Percentiles rank a stretch among this genome's conserved stretches.
phyloP scores from a whole-genome alignment of 495 filamentous ascomycete genomes.

The Penicillium tannophilum region DNA sequence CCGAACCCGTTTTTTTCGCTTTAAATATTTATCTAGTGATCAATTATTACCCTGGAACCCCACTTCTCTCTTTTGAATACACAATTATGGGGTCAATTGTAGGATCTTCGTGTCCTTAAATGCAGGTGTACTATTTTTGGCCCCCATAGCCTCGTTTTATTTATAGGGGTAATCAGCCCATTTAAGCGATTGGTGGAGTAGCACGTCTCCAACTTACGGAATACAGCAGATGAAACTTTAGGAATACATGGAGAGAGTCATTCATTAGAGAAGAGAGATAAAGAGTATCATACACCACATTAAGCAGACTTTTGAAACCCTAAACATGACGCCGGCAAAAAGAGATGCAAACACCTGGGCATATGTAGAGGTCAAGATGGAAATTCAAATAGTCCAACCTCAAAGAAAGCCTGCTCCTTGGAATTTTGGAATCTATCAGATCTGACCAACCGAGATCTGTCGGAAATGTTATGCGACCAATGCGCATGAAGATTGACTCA shows the following conservation, averaged over 20 bases:
- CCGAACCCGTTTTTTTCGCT: neutral
- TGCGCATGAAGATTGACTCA: neutral
- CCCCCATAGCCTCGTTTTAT: neutral
- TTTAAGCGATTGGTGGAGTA: neutral
- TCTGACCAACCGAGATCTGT: slow-evolving; percentile 2
- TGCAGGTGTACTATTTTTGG: neutral
- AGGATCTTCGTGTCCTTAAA: neutral
- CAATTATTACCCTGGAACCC: neutral
- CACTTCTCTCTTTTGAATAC: neutral
- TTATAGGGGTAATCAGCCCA: neutral
- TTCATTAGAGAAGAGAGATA: slow-evolving; percentile 24
- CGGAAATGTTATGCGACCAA: neutral
- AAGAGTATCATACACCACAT: slow-evolving; percentile 17
- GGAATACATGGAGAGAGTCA: neutral
- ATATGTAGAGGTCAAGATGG: slow-evolving; percentile 16
- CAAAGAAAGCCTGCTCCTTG: slow-evolving; percentile 9
- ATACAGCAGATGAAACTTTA: neutral
- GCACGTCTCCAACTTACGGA: neutral
- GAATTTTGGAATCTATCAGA: neutral
- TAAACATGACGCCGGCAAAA: slow-evolving; percentile 13
- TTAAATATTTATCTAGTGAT: neutral
- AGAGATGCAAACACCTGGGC: slow-evolving; percentile 10
- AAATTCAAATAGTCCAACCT: slow-evolving; percentile 18
- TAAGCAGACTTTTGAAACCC: slow-evolving; percentile 9
- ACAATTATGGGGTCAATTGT: neutral